Conservation (phyloP, 2,329 filamentous ascomycete genomes). For the Cordyceps farinosa region DNA sequence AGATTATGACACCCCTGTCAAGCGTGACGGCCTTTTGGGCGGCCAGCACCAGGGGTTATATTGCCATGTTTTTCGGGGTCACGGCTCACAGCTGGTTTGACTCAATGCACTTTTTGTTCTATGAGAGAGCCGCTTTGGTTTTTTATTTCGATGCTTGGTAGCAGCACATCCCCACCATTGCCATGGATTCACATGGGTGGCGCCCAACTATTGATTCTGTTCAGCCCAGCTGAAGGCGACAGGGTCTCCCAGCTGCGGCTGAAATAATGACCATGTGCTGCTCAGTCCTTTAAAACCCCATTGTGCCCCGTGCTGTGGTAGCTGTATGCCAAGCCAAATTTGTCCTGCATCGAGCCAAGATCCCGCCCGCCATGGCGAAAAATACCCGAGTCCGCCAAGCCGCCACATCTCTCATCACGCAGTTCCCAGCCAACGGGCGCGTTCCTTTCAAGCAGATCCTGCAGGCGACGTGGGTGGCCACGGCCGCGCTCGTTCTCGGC, state of each 20-base stretch:
- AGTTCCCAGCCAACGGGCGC: not conserved
- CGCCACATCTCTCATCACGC: not conserved
- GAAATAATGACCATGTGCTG: not conserved
- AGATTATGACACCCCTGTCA: no score
- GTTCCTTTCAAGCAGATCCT: not conserved
- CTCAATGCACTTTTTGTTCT: no score
- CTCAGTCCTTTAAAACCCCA: not conserved
- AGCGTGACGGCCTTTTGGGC: no score
- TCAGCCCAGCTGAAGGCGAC: not conserved
- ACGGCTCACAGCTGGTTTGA: no score
- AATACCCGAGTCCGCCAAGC: not conserved
- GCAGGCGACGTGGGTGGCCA: not conserved
- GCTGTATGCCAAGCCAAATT: not conserved
- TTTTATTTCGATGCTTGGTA: no score
- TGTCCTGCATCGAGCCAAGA: not conserved
- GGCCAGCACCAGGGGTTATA: no score
- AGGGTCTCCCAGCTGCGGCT: not conserved
- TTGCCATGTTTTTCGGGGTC: no score
- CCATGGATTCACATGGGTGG: not conserved
- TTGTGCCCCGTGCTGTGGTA: not conserved
- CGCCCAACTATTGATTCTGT: not conserved
- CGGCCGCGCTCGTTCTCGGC: not conserved
- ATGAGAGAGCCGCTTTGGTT: no score
- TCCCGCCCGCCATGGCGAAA: not conserved
- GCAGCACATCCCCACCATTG: no score